Base-by-base conservation (phyloP, 768 basidiomycete species). In the Lepiota venenata region DNA sequence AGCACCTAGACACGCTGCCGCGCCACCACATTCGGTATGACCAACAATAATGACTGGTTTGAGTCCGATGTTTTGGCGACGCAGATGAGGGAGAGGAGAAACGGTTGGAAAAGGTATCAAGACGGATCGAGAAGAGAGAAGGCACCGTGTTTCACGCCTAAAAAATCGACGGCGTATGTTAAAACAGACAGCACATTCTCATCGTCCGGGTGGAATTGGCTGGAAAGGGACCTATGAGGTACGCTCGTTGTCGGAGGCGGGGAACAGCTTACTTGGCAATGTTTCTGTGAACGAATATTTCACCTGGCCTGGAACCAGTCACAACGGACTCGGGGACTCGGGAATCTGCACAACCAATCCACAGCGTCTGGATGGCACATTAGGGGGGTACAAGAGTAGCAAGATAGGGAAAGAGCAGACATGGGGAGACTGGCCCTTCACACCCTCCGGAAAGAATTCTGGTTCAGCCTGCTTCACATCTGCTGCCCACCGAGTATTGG, bases 311-410 rank as follows among this genome's bases (percentile, higher is more conserved):
- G 8, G 82, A 74, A 35, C 74, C 81, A 35, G 83, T 84, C 53
- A 89, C 72, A 59, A 89, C 85, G 35, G 82, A 82, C 66, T 92
- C 91, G 16, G 90, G 91, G 2, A 93, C 88, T 58, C 93, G 77
- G 10, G 91, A 93, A 67, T 95, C 93, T 36, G 91, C 79, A 67
- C 88, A 91, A 47, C 88, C 87, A 63, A 91, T 81, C 87, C 87
- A 91, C 61, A 88, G 80, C 10, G 85, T 74, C 88, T 89, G 39
- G 42, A 43, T 51, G 56, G 56, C 21, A 51, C 25, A 45, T 55
- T 56, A 45, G 42, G 29, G 61, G 42, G 29, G 61, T 47, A 56
- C 21, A 25, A 50, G 40, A 14, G 9, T 22, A 44, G 27, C 32
- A 40, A 50, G 22, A 37, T 27, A 40, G 52, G 46, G 32, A 58